Percentiles rank a stretch among this genome's conserved stretches.
These are phyloP conservation scores for Echinochloa phyllopogon DNA, from an alignment of 176 grass and related monocot genomes.

Conservation along the genomic window DNA sequence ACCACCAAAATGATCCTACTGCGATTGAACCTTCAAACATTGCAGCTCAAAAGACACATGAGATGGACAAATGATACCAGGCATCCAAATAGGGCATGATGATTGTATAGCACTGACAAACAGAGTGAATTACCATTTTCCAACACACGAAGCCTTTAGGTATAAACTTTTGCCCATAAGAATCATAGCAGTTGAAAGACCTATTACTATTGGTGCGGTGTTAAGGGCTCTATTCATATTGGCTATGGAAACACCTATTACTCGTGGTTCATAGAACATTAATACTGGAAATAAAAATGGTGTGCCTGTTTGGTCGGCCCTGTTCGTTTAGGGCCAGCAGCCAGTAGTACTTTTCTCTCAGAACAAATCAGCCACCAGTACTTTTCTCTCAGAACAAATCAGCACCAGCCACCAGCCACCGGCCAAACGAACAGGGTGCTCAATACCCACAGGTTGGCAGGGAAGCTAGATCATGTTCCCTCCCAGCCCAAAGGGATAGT, in stretches of 20 bases:
- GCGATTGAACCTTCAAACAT: conserved; percentile 1
- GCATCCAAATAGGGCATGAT: not conserved
- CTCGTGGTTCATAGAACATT: conserved; percentile 10
- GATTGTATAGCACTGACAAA: conserved; percentile 3
- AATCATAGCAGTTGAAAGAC: conserved; percentile 20
- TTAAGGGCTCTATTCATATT: not conserved
- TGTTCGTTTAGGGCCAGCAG: no score
- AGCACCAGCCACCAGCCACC: no score
- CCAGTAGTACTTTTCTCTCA: no score
- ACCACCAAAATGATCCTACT: conserved; percentile 8
- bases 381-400: no score
- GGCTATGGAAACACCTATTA: not conserved
- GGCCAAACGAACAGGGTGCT: no score
- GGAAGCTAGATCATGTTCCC: not conserved
- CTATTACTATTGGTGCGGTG: conserved; percentile 12
- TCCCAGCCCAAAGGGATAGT: not conserved
- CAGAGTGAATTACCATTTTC: conserved; percentile 9
- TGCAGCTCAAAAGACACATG: conserved; percentile 37
- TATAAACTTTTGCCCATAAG: conserved; percentile 12
- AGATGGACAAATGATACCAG: conserved; percentile 16
- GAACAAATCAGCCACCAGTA: no score
- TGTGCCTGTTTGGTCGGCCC: no score
- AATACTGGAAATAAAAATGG: conserved; percentile 13
- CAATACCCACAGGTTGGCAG: not conserved
- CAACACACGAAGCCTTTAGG: not conserved